Conservation (phyloP, 192 early-diverging fungal species). For the Entrophospora sp. region DNA sequence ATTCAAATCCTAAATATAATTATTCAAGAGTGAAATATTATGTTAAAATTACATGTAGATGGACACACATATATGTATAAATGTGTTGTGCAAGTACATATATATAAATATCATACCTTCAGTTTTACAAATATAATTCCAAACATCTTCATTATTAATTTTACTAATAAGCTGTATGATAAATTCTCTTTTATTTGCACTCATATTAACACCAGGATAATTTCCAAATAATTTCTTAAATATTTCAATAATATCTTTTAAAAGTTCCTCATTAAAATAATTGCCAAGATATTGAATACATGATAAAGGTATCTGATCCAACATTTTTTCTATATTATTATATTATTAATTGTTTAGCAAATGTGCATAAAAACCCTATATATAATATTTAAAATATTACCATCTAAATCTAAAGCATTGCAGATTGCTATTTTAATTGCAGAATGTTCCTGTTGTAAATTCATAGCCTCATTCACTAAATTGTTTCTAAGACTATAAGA, state of each 20-base stretch:
- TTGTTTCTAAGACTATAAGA: too few relatives aligned
- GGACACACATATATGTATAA: too few relatives aligned
- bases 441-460: background rate
- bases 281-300: background rate
- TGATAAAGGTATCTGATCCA: background rate
- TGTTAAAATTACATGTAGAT: too few relatives aligned
- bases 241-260: background rate
- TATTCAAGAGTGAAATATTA: too few relatives aligned
- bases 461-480: background rate
- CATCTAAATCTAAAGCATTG: background rate
- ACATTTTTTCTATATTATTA: conserved; percentile 1
- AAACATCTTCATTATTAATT: background rate
- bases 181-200: background rate
- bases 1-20: conserved; percentile 5
- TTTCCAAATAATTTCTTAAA: conserved; percentile 2
- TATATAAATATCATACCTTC: conserved; percentile 8
- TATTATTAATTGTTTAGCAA: too few relatives aligned
- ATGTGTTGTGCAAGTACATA: too few relatives aligned
- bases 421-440: background rate
- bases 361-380: too few relatives aligned
- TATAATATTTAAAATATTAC: too few relatives aligned
- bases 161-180: background rate
- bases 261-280: background rate
- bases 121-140: background rate
- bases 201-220: background rate